phyloP scores from a whole-genome alignment of 2,329 filamentous ascomycete genomes.

The Aureobasidium namibiae region DNA sequence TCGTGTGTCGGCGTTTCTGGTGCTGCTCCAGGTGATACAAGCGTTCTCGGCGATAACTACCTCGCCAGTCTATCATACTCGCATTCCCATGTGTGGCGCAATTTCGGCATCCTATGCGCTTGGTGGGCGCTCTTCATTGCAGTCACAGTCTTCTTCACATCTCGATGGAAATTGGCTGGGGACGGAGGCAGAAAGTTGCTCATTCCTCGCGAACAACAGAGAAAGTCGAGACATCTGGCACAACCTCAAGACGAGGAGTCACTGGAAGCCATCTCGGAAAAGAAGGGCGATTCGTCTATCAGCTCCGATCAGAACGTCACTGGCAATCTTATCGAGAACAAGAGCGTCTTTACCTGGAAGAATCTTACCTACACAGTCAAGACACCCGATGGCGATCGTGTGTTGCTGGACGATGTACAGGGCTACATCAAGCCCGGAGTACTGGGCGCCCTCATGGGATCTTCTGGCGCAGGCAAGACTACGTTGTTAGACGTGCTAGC shows the following conservation, averaged over 20 bases:
- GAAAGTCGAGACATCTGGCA: neutral
- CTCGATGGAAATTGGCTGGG: neutral
- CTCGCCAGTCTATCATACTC: slow-evolving; percentile 62
- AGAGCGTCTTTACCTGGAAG: slow-evolving; percentile 47
- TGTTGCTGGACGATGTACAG: slow-evolving; percentile 38
- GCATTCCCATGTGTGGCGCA: slow-evolving; percentile 65
- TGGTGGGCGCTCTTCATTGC: neutral
- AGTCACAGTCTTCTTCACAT: neutral
- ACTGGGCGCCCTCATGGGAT: slow-evolving; percentile 44
- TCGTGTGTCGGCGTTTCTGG: slow-evolving; percentile 68
- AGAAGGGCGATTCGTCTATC: neutral
- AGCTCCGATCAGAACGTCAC: neutral
- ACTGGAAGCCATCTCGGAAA: neutral
- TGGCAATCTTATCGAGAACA: neutral
- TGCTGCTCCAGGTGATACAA: slow-evolving; percentile 46
- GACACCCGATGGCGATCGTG: slow-evolving; percentile 36
- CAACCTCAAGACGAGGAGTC: neutral
- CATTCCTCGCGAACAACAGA: neutral
- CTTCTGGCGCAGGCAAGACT: slow-evolving; percentile 73
- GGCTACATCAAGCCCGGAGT: slow-evolving; percentile 43
- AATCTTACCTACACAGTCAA: slow-evolving; percentile 43
- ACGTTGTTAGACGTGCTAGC: slow-evolving; percentile 73
- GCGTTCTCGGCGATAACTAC: slow-evolving; percentile 61
- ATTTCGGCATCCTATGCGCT: slow-evolving; percentile 63
- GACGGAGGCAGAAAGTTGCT: neutral